Percentiles rank a stretch among this genome's conserved stretches.
Evolutionary conservation across 495 filamentous ascomycete species (phyloP).

Genomic region (Lineolata rhizophorae): DNA sequence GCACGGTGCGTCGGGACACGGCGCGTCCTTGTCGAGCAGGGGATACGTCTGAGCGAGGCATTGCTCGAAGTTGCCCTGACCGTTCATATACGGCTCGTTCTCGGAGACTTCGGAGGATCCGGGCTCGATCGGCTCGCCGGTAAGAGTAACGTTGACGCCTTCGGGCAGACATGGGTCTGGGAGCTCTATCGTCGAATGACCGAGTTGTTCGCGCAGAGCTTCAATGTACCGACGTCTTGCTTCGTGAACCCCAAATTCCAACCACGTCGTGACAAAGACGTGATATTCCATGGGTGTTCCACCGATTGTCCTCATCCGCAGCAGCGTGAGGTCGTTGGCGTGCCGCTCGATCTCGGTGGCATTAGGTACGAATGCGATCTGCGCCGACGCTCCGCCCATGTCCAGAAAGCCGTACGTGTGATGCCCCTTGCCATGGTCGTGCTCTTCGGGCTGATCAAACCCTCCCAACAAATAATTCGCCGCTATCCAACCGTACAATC

Average conservation of each 20-base stretch:
- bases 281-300: constrained; percentile 56
- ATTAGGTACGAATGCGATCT: constrained; percentile 96
- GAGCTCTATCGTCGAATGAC: constrained; percentile 35
- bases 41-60: constrained; percentile 68
- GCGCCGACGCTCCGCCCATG: constrained; percentile 93
- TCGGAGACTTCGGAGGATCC: constrained; percentile 17
- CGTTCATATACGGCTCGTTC: constrained; percentile 34
- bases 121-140: constrained; percentile 20
- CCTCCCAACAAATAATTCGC: constrained; percentile 94
- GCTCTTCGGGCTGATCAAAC: constrained; percentile 57
- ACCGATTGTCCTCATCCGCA: constrained; percentile 64
- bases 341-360: constrained; percentile 77
- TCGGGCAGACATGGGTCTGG: constrained; percentile 82
- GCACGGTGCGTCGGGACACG: constrained; percentile 68
- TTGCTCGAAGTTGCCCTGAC: constrained; percentile 70
- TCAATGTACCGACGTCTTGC: constrained; percentile 66
- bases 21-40: constrained; percentile 70
- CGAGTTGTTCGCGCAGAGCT: constrained; percentile 36
- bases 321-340: constrained; percentile 65
- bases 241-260: constrained; percentile 87
- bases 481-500: constrained; percentile 95
- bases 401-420: constrained; percentile 96
- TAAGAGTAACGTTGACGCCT: constrained; percentile 41
- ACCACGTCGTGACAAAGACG: constrained; percentile 90
- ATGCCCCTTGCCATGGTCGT: constrained; percentile 65